Percentiles rank a stretch among this genome's conserved stretches.
These are phyloP conservation scores for Cryptosporidium meleagridis DNA, from an alignment of 169 alveolate species.

Conservation along the genomic window DNA sequence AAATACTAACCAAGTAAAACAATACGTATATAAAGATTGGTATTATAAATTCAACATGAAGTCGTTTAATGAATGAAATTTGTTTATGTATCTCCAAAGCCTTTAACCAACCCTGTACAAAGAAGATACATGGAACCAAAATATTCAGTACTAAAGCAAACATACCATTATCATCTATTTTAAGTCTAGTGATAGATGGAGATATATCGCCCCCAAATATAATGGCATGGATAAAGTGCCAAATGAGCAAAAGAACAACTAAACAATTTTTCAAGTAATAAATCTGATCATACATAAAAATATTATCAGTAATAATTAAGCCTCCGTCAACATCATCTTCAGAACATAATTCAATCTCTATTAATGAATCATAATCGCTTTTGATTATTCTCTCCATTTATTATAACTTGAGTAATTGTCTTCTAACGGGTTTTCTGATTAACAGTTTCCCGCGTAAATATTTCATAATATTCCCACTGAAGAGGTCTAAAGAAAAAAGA, in stretches of 20 bases:
- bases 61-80: not conserved
- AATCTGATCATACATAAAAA: constrained; percentile 16
- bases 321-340: not conserved
- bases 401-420: not conserved
- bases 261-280: constrained; percentile 5
- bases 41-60: constrained; percentile 26
- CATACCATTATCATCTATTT: not conserved
- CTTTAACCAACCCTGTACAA: constrained; percentile 52
- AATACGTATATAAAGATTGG: not conserved
- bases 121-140: constrained; percentile 21
- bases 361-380: not conserved
- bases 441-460: not conserved
- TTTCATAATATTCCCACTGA: not conserved
- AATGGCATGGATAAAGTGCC: not conserved
- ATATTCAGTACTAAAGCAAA: not conserved
- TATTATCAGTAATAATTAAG: not conserved
- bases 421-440: not conserved
- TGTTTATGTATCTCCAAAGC: constrained; percentile 11
- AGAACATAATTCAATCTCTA: not conserved
- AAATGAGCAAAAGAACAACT: not conserved
- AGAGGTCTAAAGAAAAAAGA: too few relatives aligned
- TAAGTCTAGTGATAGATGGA: constrained; percentile 21
- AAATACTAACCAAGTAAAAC: constrained; percentile 9
- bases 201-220: constrained; percentile 10
- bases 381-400: not conserved